These are phyloP conservation scores for Phytophthora sansomeana DNA, from an alignment of 352 stramenopile genomes.

Conservation along the genomic window DNA sequence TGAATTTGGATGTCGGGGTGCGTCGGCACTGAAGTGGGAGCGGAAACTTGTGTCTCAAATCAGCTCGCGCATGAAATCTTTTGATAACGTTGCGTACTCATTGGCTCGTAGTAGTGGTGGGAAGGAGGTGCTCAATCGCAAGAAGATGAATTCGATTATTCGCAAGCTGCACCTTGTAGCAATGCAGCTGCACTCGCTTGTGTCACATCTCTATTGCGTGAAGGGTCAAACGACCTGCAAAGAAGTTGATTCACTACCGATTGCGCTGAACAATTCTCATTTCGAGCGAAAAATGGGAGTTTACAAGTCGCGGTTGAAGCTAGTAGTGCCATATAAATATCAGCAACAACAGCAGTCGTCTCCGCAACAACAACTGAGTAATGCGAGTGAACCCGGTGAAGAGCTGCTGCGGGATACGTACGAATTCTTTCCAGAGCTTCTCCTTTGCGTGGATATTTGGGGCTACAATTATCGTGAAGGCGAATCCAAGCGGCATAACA, in stretches of 20 bases:
- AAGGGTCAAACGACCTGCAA: conserved; percentile 57
- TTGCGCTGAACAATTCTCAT: conserved; percentile 73
- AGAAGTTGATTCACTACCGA: conserved; percentile 63
- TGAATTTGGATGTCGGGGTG: conserved; percentile 62
- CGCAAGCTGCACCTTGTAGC: conserved; percentile 81
- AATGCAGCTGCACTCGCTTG: conserved; percentile 76
- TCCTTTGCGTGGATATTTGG: conserved; percentile 76
- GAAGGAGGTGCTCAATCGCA: conserved; percentile 71
- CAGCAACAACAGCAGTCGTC: conserved; percentile 35
- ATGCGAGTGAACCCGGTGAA: conserved; percentile 38
- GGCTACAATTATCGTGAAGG: conserved; percentile 57
- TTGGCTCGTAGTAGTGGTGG: conserved; percentile 64
- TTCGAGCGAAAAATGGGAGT: conserved; percentile 81
- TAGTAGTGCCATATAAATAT: conserved; percentile 62
- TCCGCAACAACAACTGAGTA: conserved; percentile 34
- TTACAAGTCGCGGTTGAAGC: conserved; percentile 76
- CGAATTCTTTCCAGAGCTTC: conserved; percentile 73
- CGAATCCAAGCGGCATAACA: conserved; percentile 29
- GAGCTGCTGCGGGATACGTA: conserved; percentile 70
- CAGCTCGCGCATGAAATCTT: conserved; percentile 83
- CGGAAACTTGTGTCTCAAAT: conserved; percentile 81
- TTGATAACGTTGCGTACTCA: conserved; percentile 78
- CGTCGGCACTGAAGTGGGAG: conserved; percentile 65
- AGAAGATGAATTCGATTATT: conserved; percentile 88
- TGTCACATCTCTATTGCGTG: conserved; percentile 76